phyloP scores from a whole-genome alignment of 2,329 filamentous ascomycete genomes.

The Colletotrichum scovillei region DNA sequence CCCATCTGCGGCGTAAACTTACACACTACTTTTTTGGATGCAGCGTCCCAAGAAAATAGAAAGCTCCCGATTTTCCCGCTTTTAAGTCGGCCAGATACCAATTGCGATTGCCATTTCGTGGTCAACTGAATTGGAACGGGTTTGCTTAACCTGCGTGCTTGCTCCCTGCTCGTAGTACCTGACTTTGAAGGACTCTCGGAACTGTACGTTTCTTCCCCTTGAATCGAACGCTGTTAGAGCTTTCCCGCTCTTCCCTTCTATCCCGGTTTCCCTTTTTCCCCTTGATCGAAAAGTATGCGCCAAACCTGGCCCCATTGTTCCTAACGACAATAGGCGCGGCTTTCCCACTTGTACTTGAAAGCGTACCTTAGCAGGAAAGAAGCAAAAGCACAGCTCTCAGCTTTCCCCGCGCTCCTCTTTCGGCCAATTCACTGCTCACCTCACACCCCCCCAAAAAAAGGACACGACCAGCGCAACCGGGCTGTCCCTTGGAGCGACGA shows the following conservation, averaged over 20 bases:
- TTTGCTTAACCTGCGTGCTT: not conserved
- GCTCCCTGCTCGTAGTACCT: conserved; percentile 17
- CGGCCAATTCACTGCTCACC: conserved; percentile 22
- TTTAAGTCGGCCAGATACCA: not conserved
- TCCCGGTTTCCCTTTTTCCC: not conserved
- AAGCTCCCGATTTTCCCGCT: conserved; percentile 23
- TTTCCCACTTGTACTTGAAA: conserved; percentile 14
- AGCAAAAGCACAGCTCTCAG: conserved; percentile 1
- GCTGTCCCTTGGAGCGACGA: conserved; percentile 33
- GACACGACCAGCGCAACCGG: conserved; percentile 8
- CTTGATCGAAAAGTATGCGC: conserved; percentile 11
- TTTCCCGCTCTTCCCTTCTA: not conserved
- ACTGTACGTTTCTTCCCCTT: not conserved
- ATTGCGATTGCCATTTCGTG: not conserved
- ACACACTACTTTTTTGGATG: conserved; percentile 17
- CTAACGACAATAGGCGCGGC: conserved; percentile 29
- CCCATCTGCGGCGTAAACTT: conserved; percentile 28
- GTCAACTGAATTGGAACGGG: conserved; percentile 11
- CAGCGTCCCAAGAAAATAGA: conserved; percentile 25
- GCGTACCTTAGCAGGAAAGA: not conserved
- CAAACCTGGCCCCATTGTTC: conserved; percentile 30
- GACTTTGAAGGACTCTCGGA: not conserved
- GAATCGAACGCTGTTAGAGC: not conserved
- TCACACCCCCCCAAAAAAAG: not conserved
- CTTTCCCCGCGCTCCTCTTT: conserved; percentile 25